Percentiles rank a stretch among this genome's conserved stretches.
Conservation (phyloP, 345 rosid species). For the Lumnitzera racemosa region DNA sequence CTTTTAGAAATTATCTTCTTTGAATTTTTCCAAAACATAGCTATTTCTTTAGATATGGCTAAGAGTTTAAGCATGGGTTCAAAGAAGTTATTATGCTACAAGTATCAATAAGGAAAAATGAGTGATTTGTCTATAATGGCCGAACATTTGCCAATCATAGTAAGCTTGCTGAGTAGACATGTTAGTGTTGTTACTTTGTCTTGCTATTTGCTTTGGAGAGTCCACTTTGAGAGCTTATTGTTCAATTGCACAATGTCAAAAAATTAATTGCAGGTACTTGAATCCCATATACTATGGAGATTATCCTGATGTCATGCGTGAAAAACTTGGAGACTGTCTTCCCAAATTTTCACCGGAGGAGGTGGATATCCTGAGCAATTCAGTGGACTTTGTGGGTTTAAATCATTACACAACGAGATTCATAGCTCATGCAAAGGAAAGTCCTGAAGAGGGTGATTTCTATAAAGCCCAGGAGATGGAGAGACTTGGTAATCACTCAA, state of each 20-base stretch:
- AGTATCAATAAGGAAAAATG: no score
- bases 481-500: slow-evolving; percentile 43
- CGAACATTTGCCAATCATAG: no score
- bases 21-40: no score
- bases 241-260: background rate
- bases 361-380: slow-evolving; percentile 40
- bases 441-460: slow-evolving; percentile 35
- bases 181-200: no score
- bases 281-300: slow-evolving; percentile 76
- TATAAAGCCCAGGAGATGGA: slow-evolving; percentile 57
- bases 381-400: slow-evolving; percentile 76
- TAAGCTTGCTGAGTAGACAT: no score
- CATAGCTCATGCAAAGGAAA: slow-evolving; percentile 41
- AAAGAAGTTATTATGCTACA: no score
- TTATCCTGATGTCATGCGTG: slow-evolving; percentile 70
- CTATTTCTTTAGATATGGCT: no score
- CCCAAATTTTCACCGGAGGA: slow-evolving; percentile 74
- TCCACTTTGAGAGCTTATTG: background rate
- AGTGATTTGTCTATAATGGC: no score
- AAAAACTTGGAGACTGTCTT: slow-evolving; percentile 52
- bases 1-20: no score
- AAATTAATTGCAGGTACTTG: slow-evolving; percentile 45
- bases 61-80: no score
- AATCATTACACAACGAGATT: slow-evolving; percentile 87
- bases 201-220: no score